These are phyloP conservation scores for Eucalyptus erythrocorys DNA, from an alignment of 345 rosid genomes.

Conservation along the genomic window DNA sequence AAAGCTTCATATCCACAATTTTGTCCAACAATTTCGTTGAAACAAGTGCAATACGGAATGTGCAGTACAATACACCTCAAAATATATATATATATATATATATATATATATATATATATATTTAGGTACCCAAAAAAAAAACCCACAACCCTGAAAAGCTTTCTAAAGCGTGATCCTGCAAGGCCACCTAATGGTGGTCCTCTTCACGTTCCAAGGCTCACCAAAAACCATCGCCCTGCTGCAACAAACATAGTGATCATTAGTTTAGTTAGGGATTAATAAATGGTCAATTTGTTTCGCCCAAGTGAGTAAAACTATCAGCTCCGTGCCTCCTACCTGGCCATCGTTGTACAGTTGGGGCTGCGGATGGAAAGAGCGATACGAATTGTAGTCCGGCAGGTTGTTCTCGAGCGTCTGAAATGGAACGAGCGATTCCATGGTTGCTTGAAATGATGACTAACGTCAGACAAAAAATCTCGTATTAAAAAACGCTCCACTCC, in stretches of 20 bases:
- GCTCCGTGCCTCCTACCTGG: not conserved
- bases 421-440: not conserved
- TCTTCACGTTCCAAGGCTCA: not conserved
- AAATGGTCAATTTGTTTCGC: not conserved
- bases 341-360: not conserved
- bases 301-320: fast-evolving
- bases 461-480: not conserved
- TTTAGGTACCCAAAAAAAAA: not conserved
- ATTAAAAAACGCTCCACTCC: not conserved
- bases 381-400: not conserved
- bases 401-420: not conserved
- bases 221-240: not conserved
- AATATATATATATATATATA: no score
- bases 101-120: no score
- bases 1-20: not conserved
- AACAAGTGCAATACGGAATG: not conserved
- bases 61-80: not conserved
- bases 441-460: not conserved
- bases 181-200: not conserved
- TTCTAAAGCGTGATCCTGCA: not conserved
- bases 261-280: not conserved
- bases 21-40: not conserved
- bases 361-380: not conserved
- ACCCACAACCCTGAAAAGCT: not conserved
- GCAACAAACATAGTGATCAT: not conserved